Conservation (phyloP, 768 basidiomycete genomes). For the Leccinellum albellum region DNA sequence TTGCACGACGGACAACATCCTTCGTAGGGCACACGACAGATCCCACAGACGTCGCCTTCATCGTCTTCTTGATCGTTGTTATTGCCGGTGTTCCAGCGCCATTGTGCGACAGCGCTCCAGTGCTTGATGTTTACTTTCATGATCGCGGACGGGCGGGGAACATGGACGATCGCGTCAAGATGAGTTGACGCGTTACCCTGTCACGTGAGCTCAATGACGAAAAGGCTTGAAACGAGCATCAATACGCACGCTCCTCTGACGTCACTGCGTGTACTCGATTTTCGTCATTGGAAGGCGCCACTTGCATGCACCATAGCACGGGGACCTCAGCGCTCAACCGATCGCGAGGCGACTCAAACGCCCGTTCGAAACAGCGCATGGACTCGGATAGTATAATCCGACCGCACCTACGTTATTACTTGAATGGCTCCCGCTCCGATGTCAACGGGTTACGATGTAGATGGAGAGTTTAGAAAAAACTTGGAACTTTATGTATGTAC, state of each 20-base stretch:
- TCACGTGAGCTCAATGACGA: too few species aligned
- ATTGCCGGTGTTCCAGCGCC: conserved; percentile 71
- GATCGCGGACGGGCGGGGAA: neutral
- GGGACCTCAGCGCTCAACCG: too few species aligned
- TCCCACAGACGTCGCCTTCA: conserved; percentile 74
- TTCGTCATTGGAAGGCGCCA: neutral
- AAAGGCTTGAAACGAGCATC: too few species aligned
- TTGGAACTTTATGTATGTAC: neutral
- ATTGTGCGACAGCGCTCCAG: conserved; percentile 86
- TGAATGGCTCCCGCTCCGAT: neutral
- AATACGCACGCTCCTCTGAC: too few species aligned
- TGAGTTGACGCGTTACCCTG: neutral
- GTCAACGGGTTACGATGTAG: neutral
- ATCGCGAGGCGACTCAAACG: neutral
- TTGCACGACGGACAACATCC: conserved; percentile 96
- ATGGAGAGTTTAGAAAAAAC: neutral
- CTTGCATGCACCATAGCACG: neutral
- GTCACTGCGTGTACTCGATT: neutral
- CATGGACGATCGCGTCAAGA: neutral
- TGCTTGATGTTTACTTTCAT: conserved; percentile 81
- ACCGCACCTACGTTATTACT: neutral
- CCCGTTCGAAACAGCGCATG: neutral
- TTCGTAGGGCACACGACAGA: conserved; percentile 89
- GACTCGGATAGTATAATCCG: neutral
- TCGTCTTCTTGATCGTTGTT: conserved; percentile 37